Evolutionary conservation across 2,329 filamentous ascomycete species (phyloP).

Genomic region (Pleochaeta shiraiana): DNA sequence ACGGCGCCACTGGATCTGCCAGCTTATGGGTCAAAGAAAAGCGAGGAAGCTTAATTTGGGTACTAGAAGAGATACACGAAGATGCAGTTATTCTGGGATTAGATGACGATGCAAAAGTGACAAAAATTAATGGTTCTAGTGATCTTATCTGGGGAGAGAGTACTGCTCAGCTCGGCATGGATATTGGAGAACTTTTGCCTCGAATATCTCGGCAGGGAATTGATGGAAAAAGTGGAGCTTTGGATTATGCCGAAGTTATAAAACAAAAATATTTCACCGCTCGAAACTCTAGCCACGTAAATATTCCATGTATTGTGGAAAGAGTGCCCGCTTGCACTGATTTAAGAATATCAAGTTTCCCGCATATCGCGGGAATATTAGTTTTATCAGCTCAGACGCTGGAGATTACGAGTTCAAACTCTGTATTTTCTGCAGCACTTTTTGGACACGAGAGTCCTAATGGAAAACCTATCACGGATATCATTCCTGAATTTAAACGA

Average conservation of each 20-base stretch:
- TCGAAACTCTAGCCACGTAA: slow-evolving; percentile 51
- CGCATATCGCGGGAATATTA: slow-evolving; percentile 92
- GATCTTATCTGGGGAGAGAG: slow-evolving; percentile 69
- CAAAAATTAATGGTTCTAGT: slow-evolving; percentile 50
- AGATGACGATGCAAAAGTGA: slow-evolving; percentile 55
- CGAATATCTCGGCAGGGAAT: slow-evolving; percentile 58
- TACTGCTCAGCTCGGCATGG: slow-evolving; percentile 40
- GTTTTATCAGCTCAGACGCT: slow-evolving; percentile 65
- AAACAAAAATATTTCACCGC: slow-evolving; percentile 68
- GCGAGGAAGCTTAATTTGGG: slow-evolving; percentile 82
- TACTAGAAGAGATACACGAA: slow-evolving; percentile 92
- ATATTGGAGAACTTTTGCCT: slow-evolving; percentile 60
- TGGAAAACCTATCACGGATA: slow-evolving; percentile 52
- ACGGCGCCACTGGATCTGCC: slow-evolving; percentile 75
- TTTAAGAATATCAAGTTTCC: slow-evolving; percentile 78
- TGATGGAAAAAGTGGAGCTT: slow-evolving; percentile 44
- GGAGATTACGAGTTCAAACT: slow-evolving; percentile 77
- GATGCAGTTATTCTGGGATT: slow-evolving; percentile 61
- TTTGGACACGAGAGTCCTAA: slow-evolving; percentile 78
- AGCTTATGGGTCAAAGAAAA: slow-evolving; percentile 99
- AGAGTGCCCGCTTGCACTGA: slow-evolving; percentile 46
- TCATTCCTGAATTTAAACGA: slow-evolving; percentile 75
- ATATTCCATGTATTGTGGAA: slow-evolving; percentile 66
- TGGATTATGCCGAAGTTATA: slow-evolving; percentile 57
- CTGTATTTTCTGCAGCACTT: slow-evolving; percentile 76